Evolutionary conservation across 2,329 filamentous ascomycete genomes (phyloP).

Genomic region (Truncatella angustata): DNA sequence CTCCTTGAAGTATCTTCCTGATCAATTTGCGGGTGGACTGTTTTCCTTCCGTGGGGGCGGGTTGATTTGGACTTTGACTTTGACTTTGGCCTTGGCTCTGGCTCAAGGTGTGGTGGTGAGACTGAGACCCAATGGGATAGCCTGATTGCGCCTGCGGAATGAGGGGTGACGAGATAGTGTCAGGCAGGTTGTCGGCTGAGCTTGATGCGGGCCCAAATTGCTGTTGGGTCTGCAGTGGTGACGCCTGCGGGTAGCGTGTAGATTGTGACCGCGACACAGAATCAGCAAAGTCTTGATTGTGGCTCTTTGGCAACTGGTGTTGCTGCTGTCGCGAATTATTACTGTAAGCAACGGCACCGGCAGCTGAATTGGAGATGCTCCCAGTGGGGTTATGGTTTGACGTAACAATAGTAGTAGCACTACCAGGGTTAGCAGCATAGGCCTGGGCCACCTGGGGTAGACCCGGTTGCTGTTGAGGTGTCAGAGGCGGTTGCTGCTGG

Average conservation of each 20-base stretch:
- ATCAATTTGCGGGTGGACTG: slow-evolving; percentile 53
- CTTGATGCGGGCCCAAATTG: slow-evolving; percentile 34
- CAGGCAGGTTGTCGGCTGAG: slow-evolving; percentile 42
- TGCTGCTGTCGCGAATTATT: slow-evolving; percentile 14
- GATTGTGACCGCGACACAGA: slow-evolving; percentile 51
- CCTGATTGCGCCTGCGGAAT: slow-evolving; percentile 14
- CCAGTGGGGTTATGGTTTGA: slow-evolving; percentile 26
- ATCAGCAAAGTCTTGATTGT: slow-evolving; percentile 45
- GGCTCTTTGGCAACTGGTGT: slow-evolving; percentile 31
- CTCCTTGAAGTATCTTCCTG: slow-evolving; percentile 41
- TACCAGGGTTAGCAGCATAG: background rate
- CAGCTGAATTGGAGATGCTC: slow-evolving; percentile 12
- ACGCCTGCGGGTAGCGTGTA: slow-evolving; percentile 41
- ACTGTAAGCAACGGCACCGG: slow-evolving; percentile 1
- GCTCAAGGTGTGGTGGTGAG: slow-evolving; percentile 13
- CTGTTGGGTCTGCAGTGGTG: slow-evolving; percentile 31
- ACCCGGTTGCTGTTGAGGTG: background rate
- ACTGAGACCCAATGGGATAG: slow-evolving; percentile 12
- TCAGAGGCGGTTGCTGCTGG: slow-evolving; percentile 25
- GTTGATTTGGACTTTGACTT: slow-evolving; percentile 15
- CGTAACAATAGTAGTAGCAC: slow-evolving; percentile 8
- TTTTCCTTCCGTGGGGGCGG: slow-evolving; percentile 38
- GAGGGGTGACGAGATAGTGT: slow-evolving; percentile 22
- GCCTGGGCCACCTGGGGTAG: background rate
- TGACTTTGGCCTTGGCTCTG: no score